Base-by-base conservation (phyloP, 345 rosid genomes). In the Pistacia atlantica region DNA sequence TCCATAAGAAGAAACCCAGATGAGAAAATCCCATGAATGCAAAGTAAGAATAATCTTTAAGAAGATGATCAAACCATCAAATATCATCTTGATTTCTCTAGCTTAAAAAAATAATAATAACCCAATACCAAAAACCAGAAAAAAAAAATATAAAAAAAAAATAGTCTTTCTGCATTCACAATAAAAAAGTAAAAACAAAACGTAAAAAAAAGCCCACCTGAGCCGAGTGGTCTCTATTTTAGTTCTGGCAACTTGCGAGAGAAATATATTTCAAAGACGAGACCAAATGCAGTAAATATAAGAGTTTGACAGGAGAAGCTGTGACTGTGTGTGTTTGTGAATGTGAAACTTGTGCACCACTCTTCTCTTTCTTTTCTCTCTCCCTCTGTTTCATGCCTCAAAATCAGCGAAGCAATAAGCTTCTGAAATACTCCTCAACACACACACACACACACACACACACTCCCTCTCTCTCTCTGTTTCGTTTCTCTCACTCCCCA, bases 351-450 rank as follows among this genome's bases (percentile, higher is more conserved):
- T 79, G 78, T 17, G 65, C 65, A 38, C 66, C 56, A 80, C 71
- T 72, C 59, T 25, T 25, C 71, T 52, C 64, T 67, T 63, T 67
- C 63, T 71, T 71, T 46, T 62, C 61, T 49, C 69, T 71, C 7
- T 73, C 54, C 52, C n/a, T 1, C 22, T 72, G 42, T 42, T 52
- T 68, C 72, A 35, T 64, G 73, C 67, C 83, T 63, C 83, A 76
- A 79, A 82, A 76, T 80, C 78, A 82, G 80, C 76, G 79, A 68
- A 52, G 77, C 77, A 77, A 31, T 64, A 75, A 77, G 79, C 80
- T 77, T 74, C 80, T 69, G 67, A 76, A 68, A 56, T 62, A 75
- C 79, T 75, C 76, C 54, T 10, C 77, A 42, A 4, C 57, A 11
- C 12, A 51, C 78, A 48, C 55, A 65, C 11, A 38, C 54, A 60